Conservation (phyloP, 345 rosid genomes). For the Euclidium syriacum region DNA sequence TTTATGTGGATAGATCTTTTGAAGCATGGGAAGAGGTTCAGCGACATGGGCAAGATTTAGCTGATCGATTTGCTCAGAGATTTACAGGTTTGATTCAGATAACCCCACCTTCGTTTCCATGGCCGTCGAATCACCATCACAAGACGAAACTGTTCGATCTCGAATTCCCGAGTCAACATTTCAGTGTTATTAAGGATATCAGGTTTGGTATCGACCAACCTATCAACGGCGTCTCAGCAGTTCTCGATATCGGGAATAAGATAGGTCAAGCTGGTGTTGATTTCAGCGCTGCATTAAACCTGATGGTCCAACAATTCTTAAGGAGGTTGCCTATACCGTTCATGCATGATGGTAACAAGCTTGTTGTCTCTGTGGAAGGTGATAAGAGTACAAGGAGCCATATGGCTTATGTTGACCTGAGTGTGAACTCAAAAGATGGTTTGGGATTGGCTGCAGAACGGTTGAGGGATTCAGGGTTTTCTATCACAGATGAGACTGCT, state of each 20-base stretch:
- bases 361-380: not conserved
- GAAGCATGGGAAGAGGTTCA: constrained; percentile 99
- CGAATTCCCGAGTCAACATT: constrained; percentile 52
- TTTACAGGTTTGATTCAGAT: constrained; percentile 78
- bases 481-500: constrained; percentile 25
- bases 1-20: constrained; percentile 85
- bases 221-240: constrained; percentile 68
- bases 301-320: constrained; percentile 74
- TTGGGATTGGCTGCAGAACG: constrained; percentile 38
- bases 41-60: constrained; percentile 87
- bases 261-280: constrained; percentile 93
- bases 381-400: constrained; percentile 17
- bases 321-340: constrained; percentile 69
- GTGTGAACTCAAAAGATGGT: constrained; percentile 21
- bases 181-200: constrained; percentile 39
- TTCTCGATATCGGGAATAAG: constrained; percentile 66
- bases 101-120: constrained; percentile 24
- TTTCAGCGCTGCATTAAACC: constrained; percentile 67
- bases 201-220: too few relatives aligned
- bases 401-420: constrained; percentile 1
- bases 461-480: constrained; percentile 41
- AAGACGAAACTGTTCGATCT: constrained; percentile 61
- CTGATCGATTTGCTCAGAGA: constrained; percentile 84
- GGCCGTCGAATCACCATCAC: constrained; percentile 65
- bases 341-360: constrained; percentile 42